Conservation (phyloP, 441 rosid species). For the Erodium texanum region DNA sequence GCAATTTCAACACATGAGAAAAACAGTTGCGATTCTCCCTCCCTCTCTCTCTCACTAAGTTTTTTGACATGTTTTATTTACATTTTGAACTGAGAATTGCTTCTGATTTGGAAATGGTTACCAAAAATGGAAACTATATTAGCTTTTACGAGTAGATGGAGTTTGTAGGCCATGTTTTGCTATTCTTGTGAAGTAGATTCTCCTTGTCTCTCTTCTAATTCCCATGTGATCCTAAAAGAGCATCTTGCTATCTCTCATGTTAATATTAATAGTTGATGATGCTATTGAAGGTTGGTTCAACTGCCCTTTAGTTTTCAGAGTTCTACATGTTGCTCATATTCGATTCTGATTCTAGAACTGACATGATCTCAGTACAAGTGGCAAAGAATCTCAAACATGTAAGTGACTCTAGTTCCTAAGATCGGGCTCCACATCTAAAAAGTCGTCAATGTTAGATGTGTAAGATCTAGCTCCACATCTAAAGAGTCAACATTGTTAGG, state of each 20-base stretch:
- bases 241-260: neutral
- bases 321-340: neutral
- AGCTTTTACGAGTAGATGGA: neutral
- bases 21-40: neutral
- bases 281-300: neutral
- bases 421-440: too few relatives aligned
- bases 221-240: neutral
- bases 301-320: neutral
- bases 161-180: neutral
- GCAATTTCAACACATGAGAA: neutral
- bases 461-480: too few relatives aligned
- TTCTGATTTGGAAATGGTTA: neutral
- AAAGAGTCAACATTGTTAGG: too few relatives aligned
- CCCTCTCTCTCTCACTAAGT: neutral
- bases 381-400: too few relatives aligned
- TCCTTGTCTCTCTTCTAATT: neutral
- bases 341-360: too few relatives aligned
- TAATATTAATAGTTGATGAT: neutral
- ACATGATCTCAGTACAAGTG: too few relatives aligned
- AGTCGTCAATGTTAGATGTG: too few relatives aligned
- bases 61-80: constrained; percentile 3
- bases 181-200: neutral
- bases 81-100: neutral
- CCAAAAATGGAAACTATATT: neutral
- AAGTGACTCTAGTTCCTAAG: too few relatives aligned